A percentile compares a stretch with the other conserved stretches of the same genome.
These are phyloP conservation scores for Mycosphaerelloides madeirae DNA, from an alignment of 2,329 filamentous ascomycete genomes.

Conservation along the genomic window DNA sequence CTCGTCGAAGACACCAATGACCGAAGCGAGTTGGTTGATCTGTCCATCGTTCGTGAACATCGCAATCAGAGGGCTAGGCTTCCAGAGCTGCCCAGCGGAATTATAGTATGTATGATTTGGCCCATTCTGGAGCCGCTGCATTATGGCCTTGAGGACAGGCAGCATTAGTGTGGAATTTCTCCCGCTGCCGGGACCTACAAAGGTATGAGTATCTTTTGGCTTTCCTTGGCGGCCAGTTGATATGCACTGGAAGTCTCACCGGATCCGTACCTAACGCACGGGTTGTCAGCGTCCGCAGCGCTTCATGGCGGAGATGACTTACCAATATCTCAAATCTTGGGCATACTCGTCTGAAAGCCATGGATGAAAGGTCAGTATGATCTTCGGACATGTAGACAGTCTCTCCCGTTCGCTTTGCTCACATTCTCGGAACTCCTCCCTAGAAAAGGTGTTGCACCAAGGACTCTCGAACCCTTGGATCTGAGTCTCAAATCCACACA, in stretches of 20 bases:
- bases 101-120: slow-evolving; percentile 47
- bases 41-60: slow-evolving; percentile 64
- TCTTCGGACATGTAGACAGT: too few species aligned
- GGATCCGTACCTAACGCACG: too few species aligned
- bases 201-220: too few species aligned
- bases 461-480: slow-evolving; percentile 56
- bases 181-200: slow-evolving; percentile 53
- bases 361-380: too few species aligned
- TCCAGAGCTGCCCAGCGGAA: slow-evolving; percentile 44
- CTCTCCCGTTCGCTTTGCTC: too few species aligned
- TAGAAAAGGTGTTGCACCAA: slow-evolving; percentile 57
- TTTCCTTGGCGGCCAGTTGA: too few species aligned
- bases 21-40: slow-evolving; percentile 56
- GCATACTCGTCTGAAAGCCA: slow-evolving; percentile 59
- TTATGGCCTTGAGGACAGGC: slow-evolving; percentile 53
- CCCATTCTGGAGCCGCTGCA: slow-evolving; percentile 50
- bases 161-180: slow-evolving; percentile 57
- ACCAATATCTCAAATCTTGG: slow-evolving; percentile 62
- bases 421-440: slow-evolving; percentile 48
- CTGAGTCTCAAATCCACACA: slow-evolving; percentile 65
- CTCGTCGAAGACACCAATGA: slow-evolving; percentile 58
- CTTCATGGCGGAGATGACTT: slow-evolving; percentile 28
- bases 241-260: too few species aligned
- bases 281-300: too few species aligned
- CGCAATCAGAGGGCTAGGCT: slow-evolving; percentile 54